A percentile compares a stretch with the other conserved stretches of the same genome.
Evolutionary conservation across 73 alveolate species (phyloP).

Genomic region (Paramecium primaurelia): DNA sequence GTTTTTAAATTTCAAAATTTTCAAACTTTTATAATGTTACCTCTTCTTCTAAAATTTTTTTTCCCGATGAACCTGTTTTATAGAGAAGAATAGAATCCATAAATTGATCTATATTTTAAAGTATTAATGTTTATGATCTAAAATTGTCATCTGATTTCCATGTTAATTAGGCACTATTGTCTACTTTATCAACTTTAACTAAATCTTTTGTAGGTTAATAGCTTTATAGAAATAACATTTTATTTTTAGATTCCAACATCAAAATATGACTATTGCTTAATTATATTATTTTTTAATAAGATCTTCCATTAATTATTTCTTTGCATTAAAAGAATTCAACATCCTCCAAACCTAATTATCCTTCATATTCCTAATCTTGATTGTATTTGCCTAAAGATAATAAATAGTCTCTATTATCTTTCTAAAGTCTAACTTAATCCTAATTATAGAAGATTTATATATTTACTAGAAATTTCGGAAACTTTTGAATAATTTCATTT

Average conservation of each 20-base stretch:
- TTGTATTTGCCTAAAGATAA: background rate
- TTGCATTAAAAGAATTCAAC: conserved; percentile 12
- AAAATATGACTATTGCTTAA: background rate
- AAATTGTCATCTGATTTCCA: background rate
- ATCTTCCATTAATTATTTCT: conserved; percentile 1
- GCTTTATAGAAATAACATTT: background rate
- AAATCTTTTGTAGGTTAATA: background rate
- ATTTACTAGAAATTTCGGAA: conserved; percentile 21
- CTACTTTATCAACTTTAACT: background rate
- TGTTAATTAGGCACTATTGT: background rate
- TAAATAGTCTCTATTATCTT: background rate
- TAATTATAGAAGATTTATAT: background rate
- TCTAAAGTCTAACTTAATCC: background rate
- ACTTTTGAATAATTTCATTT: background rate
- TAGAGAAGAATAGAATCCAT: background rate
- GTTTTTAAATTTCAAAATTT: background rate
- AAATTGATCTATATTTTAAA: background rate
- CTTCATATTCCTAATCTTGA: background rate
- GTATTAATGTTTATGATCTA: background rate
- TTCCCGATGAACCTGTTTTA: conserved; percentile 32
- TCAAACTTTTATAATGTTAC: conserved; percentile 1
- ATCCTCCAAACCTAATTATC: conserved; percentile 8
- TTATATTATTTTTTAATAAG: background rate
- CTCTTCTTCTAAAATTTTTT: background rate
- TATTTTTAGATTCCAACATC: background rate